Base-by-base conservation (phyloP, 805 yeast species). In the Saccharomyces kudriavzevii region DNA sequence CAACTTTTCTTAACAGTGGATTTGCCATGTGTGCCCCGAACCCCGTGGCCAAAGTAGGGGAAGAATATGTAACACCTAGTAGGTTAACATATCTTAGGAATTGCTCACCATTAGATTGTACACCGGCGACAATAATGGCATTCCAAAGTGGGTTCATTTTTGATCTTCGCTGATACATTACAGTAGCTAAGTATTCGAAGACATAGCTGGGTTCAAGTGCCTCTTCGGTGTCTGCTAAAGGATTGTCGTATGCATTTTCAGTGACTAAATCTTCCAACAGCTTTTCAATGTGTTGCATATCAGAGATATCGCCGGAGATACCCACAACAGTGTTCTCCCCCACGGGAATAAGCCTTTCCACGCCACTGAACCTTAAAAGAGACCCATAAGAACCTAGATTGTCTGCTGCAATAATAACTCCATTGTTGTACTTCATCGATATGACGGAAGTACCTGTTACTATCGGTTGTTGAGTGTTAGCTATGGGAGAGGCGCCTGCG, bases 141-240 rank as follows among this genome's bases (percentile, higher is more conserved):
- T 94, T 94, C 98, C 98, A 94, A 59, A 90, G 77, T 25, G 99
- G 99, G 69, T 94, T 83, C 92, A 94, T 85, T 71, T 94, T 90
- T 51, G 87, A 79, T 72, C 99, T 82, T 72, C 98, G 84, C 59
- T 80, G 76, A 73, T 94, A 94, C 77, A 92, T 77, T 47, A 92
- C 85, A 55, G 86, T 82, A 49, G 92, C 83, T 60, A 94, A 75
- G 70, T 90, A 94, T 67, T 88, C 92, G 70, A 89, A 95, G 46
- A 94, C 83, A 63, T 89, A 87, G 20, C 88, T 81, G n/a, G 98
- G 96, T 58, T 85, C 80, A 68, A 94, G 70, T 59, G 80, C 45
- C 75, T 83, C 77, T 67, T 89, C 81, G 66, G 79, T 61, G 43
- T 65, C 70, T 40, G 68, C 68, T 49, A 56, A 65, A 17, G 68